Base-by-base conservation (phyloP, 164 flowering plant genomes). In the grape (Vitis vinifera) region DNA sequence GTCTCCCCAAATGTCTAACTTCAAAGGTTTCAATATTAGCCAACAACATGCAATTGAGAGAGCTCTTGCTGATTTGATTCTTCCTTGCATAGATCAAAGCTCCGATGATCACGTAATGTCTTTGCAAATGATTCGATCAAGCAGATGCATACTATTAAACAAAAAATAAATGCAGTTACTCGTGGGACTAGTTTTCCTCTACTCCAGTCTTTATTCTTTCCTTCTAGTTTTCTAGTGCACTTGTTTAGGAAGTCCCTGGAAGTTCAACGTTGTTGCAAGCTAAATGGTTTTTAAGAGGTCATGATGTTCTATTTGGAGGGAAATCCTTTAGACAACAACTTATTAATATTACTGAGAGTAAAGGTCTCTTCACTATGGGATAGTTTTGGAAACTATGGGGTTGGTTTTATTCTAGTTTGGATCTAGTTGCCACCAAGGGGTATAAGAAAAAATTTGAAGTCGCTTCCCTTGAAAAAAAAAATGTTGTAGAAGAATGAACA, bases 361-460 rank as follows among this genome's bases (percentile, higher is more conserved):
- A 76, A 75, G 80, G 86, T 51, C 82, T 87, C 63, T 86, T 92
- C 62, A 88, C 90, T 7, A 92, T 86, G 77, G 61, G 83, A 23
- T 92, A 87, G 58, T 86, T 82, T 75, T 86, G 82, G 83, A 93
- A 86, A 74, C 97, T 94, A 59, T 93, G 98, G 99, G 99, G 99
- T 11, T 96, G 99, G 98, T 82, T 84, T 66, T 67, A 52, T 62
- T 76, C 85, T 51, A 70, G 56, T 70, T 51, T 61, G 58, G 86
- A 80, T 64, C 23, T 62, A 17, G 37, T 52, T 8, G 62, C 73
- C 55, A 78, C 16, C 50, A 84, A 71, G 73, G 83, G 81, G 62
- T 87, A 85, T 8, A 89, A 84, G 70, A 77, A 75, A 78, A n/a
- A 93, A 88, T 79, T 68, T 73, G 97, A 91, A 67, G 72, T 65